A percentile compares a stretch with the other conserved stretches of the same genome.
Evolutionary conservation across 169 alveolate species (phyloP).

Genomic region (Ichthyophthirius multifiliis): DNA sequence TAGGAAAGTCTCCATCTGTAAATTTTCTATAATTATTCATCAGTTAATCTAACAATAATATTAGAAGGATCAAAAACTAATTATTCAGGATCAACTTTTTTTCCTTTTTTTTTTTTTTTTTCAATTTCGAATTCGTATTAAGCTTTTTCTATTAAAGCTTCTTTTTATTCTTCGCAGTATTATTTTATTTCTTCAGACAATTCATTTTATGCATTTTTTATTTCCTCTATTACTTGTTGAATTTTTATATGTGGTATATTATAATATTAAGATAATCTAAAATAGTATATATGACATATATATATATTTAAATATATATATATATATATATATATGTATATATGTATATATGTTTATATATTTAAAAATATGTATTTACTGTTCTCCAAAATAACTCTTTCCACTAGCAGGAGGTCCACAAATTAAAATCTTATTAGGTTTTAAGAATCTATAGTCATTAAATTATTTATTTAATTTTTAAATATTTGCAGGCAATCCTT

Average conservation of each 20-base stretch:
- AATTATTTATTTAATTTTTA: constrained; percentile 79
- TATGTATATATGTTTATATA: no score
- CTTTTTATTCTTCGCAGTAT: constrained; percentile 35
- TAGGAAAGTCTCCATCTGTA: constrained; percentile 56
- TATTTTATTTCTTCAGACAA: constrained; percentile 40
- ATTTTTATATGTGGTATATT: constrained; percentile 79
- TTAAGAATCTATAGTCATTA: constrained; percentile 71
- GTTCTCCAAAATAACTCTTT: constrained; percentile 64
- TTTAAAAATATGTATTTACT: no score
- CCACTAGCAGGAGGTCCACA: constrained; percentile 93
- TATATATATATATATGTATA: no score
- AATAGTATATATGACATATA: neutral
- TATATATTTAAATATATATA: no score
- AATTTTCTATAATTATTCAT: constrained; percentile 48
- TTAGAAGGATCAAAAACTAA: constrained; percentile 51
- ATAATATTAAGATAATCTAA: constrained; percentile 64
- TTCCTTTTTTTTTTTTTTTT: constrained; percentile 67
- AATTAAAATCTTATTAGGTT: constrained; percentile 73
- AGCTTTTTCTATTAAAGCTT: constrained; percentile 45
- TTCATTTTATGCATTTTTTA: constrained; percentile 10
- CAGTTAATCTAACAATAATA: constrained; percentile 49
- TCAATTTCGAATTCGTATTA: constrained; percentile 44
- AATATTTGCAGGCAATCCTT: constrained; percentile 78
- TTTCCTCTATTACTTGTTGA: constrained; percentile 61
- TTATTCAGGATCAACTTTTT: constrained; percentile 60